Evolutionary conservation across 305 asterid genomes (phyloP), one percentile per base, ranked within the genome.

Genomic region (Euphrasia arctica): DNA sequence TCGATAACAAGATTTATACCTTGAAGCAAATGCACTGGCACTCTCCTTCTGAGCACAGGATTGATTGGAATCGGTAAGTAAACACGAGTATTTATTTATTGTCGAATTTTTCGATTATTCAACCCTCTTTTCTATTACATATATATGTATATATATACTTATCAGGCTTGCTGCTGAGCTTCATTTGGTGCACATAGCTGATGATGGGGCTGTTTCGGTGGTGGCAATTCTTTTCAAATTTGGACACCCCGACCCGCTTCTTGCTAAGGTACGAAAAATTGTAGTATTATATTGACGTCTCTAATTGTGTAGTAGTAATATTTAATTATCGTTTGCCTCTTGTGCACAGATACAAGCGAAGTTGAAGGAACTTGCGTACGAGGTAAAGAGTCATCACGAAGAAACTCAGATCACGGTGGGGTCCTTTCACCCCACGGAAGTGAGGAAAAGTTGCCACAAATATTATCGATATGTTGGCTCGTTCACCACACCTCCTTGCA

Each of bases 401-500:
- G 76, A 77, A 0, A 47, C 64, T 10, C 84, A 79, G n/a, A 63
- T 84, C 27, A 15, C 75, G 0, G 36, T 85, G 11, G 87, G 81
- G 43, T 67, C 72, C 0, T 75, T 85, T 51, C 82, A 82, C 51
- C 83, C 85, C 4, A 65, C 83, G 7, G 81, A 79, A 61, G 72
- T 83, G 67, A 80, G 83, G 70, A 76, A 71, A 67, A 75, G 65
- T 12, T 2, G 69, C 61, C 81, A 70, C 72, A 81, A 80, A 69
- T 88, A 85, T 25, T 88, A 83, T 66, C 64, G 70, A 54, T 88
- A 81, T 39, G 28, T 36, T 55, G 93, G 95, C 57, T 85, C 90
- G 60, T 78, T 76, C 39, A 88, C 87, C 59, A 79, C 85, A 14
- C 95, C 95, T 48, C 95, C 95, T n/a, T 88, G 90, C 77, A 50